Percentiles rank a stretch among this genome's conserved stretches.
Evolutionary conservation across 2,329 filamentous ascomycete species (phyloP).

Genomic region (Penicillium sp.): DNA sequence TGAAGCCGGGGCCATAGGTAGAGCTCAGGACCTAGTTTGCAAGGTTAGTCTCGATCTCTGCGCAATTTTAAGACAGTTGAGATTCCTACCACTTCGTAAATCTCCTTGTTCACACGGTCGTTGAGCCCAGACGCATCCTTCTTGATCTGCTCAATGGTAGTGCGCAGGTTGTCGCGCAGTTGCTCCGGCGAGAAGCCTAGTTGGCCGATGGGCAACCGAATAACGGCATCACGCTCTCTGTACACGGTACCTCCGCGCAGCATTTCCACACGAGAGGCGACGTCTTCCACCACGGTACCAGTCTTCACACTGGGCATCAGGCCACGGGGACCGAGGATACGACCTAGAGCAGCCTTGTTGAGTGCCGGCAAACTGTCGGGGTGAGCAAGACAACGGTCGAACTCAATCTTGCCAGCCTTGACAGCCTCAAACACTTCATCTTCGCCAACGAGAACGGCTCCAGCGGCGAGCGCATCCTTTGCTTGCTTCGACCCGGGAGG

Average conservation of each 20-base stretch:
- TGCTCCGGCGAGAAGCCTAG: slow-evolving; percentile 85
- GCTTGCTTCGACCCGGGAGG: slow-evolving; percentile 76
- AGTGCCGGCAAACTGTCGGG: slow-evolving; percentile 73
- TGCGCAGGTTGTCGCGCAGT: slow-evolving; percentile 79
- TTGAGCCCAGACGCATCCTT: slow-evolving; percentile 69
- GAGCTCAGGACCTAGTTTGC: slow-evolving; percentile 70
- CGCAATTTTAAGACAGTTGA: neutral
- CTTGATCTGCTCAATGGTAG: slow-evolving; percentile 75
- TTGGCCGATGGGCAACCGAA: slow-evolving; percentile 89
- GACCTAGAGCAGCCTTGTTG: slow-evolving; percentile 77
- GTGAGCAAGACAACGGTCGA: slow-evolving; percentile 89
- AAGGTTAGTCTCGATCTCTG: neutral
- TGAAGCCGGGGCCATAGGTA: slow-evolving; percentile 83
- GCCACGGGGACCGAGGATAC: slow-evolving; percentile 82
- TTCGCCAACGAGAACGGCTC: slow-evolving; percentile 82
- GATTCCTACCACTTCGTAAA: slow-evolving; percentile 66
- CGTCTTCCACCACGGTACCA: slow-evolving; percentile 83
- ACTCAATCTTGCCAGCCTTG: slow-evolving; percentile 73
- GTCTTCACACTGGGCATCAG: slow-evolving; percentile 90
- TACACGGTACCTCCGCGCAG: slow-evolving; percentile 85
- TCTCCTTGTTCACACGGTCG: slow-evolving; percentile 67
- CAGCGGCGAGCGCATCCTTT: slow-evolving; percentile 71
- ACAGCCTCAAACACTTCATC: slow-evolving; percentile 82
- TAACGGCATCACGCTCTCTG: slow-evolving; percentile 79
- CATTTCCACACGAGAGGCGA: slow-evolving; percentile 72